phyloP scores from a whole-genome alignment of 495 filamentous ascomycete genomes.

The Parathielavia appendiculata region DNA sequence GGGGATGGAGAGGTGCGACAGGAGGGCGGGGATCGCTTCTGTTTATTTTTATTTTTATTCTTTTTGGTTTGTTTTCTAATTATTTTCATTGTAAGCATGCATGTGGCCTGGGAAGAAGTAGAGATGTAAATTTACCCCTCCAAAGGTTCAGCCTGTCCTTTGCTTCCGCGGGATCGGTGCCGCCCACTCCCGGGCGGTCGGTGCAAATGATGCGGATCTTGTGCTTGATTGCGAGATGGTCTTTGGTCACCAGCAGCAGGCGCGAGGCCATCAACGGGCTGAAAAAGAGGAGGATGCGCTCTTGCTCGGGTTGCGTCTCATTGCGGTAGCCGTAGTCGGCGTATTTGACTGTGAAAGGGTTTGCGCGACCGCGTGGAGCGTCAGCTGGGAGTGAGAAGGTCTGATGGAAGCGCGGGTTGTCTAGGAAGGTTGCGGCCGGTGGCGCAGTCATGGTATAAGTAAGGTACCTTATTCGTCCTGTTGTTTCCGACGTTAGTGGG shows the following conservation, averaged over 20 bases:
- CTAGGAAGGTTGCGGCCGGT: background rate
- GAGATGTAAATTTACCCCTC: background rate
- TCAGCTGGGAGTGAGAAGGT: background rate
- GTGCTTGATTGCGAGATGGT: background rate
- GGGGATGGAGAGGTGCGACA: background rate
- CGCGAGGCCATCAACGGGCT: background rate
- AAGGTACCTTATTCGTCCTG: too few relatives aligned
- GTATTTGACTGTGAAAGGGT: background rate
- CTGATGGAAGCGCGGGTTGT: background rate
- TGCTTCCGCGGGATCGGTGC: background rate
- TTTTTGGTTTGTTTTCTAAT: too few relatives aligned
- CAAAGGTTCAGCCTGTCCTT: background rate
- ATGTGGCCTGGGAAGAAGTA: background rate
- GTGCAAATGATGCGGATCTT: conserved; percentile 1
- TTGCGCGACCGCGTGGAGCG: background rate
- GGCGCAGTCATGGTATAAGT: too few relatives aligned
- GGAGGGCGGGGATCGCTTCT: background rate
- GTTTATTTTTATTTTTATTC: background rate
- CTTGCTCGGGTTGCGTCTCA: background rate
- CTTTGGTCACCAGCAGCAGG: background rate
- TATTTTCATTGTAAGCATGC: too few relatives aligned
- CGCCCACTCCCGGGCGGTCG: background rate
- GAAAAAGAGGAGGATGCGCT: background rate
- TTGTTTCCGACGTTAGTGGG: too few relatives aligned
- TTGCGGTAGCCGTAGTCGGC: conserved; percentile 2